A percentile compares a stretch with the other conserved stretches of the same genome.
These are phyloP conservation scores for Picea engelmannii DNA, from an alignment of 83 land plant species.

Conservation along the genomic window DNA sequence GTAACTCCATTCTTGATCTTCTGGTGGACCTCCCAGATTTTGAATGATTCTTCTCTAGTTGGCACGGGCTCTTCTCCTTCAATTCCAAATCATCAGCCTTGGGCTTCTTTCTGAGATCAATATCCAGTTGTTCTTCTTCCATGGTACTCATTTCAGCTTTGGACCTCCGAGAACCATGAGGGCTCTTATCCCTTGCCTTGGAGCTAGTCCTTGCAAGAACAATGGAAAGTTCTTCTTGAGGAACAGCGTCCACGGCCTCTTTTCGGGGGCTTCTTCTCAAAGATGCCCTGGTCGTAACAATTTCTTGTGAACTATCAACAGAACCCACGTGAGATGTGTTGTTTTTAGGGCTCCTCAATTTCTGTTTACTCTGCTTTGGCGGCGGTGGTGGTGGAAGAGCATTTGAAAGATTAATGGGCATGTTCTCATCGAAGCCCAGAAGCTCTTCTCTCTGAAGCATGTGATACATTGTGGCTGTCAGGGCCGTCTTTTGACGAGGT, in stretches of 20 bases:
- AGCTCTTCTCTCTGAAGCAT: constrained; percentile 9
- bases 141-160: constrained; percentile 3
- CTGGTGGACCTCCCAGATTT: constrained; percentile 12
- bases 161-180: background rate
- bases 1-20: constrained; percentile 6
- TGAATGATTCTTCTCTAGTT: background rate
- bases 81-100: constrained; percentile 2
- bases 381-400: background rate
- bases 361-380: constrained; percentile 10
- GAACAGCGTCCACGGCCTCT: background rate
- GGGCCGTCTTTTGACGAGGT: background rate
- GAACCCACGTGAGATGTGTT: background rate
- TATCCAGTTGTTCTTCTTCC: constrained; percentile 10
- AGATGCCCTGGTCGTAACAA: background rate
- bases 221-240: constrained; percentile 14
- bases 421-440: constrained; percentile 10
- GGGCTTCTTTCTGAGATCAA: constrained; percentile 12
- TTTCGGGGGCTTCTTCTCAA: constrained; percentile 10
- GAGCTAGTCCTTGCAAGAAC: constrained; percentile 1
- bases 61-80: constrained; percentile 8
- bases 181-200: constrained; percentile 13
- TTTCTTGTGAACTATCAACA: background rate
- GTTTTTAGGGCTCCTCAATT: constrained; percentile 7
- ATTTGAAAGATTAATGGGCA: constrained; percentile 7
- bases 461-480: no score